These are phyloP conservation scores for Drechslerella dactyloides DNA, from an alignment of 2,329 filamentous ascomycete genomes.

Conservation along the genomic window DNA sequence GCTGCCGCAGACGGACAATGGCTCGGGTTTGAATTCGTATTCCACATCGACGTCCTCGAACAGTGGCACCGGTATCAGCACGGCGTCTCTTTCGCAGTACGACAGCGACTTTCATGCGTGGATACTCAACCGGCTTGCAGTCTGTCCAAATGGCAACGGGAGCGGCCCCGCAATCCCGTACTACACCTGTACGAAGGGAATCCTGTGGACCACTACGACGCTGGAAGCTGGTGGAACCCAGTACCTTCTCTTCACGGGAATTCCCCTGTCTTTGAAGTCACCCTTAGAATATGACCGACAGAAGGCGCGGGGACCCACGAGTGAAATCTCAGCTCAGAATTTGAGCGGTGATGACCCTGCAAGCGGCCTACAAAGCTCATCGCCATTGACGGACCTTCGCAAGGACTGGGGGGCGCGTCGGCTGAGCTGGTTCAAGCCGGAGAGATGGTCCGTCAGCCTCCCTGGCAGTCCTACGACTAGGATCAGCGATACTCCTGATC, in stretches of 20 bases:
- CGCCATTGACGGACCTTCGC: slow-evolving; percentile 9
- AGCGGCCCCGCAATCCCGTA: slow-evolving; percentile 5
- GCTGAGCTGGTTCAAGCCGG: slow-evolving; percentile 16
- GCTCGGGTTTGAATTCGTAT: too few species aligned
- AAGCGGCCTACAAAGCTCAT: slow-evolving; percentile 9
- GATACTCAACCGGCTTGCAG: slow-evolving; percentile 24
- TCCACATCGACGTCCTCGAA: slow-evolving; percentile 6
- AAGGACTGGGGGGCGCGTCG: slow-evolving; percentile 7
- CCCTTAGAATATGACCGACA: slow-evolving; percentile 8
- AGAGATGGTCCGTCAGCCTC: neutral
- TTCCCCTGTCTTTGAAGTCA: slow-evolving; percentile 27
- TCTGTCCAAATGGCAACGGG: slow-evolving; percentile 4
- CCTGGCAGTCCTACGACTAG: neutral
- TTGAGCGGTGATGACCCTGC: slow-evolving; percentile 21
- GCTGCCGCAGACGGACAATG: slow-evolving; percentile 1
- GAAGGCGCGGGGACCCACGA: slow-evolving; percentile 21
- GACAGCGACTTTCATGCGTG: slow-evolving; percentile 35
- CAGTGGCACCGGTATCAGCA: slow-evolving; percentile 1
- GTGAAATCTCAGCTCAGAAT: slow-evolving; percentile 31
- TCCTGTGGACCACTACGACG: slow-evolving; percentile 26
- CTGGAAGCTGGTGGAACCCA: slow-evolving; percentile 12
- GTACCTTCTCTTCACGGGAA: slow-evolving; percentile 30
- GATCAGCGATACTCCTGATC: neutral
- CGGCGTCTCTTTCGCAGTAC: slow-evolving; percentile 11
- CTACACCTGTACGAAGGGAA: slow-evolving; percentile 32